Percentiles rank a stretch among this genome's conserved stretches.
Evolutionary conservation across 148 eudicot genomes (phyloP).

Genomic region (Amaranthus cruentus): DNA sequence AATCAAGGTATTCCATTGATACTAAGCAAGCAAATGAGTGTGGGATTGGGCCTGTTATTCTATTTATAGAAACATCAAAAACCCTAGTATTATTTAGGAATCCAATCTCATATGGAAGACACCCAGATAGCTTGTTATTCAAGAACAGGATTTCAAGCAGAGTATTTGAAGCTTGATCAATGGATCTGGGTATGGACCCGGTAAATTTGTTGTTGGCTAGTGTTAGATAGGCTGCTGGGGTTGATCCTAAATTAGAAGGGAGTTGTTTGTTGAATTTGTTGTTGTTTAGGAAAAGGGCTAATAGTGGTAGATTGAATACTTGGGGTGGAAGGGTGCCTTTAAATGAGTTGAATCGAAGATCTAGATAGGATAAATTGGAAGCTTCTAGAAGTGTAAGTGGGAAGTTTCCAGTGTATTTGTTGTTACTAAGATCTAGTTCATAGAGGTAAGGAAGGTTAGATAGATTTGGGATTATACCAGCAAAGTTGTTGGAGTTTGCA

Average conservation of each 20-base stretch:
- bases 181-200: constrained; percentile 38
- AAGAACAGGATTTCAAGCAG: constrained; percentile 36
- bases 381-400: constrained; percentile 29
- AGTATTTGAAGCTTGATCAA: constrained; percentile 20
- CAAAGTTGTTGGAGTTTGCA: constrained; percentile 36
- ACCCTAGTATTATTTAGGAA: constrained; percentile 25
- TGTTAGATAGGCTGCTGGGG: constrained; percentile 33
- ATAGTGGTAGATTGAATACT: constrained; percentile 26
- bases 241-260: constrained; percentile 32
- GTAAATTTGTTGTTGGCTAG: constrained; percentile 41
- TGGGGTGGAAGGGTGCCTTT: constrained; percentile 34
- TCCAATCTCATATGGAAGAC: constrained; percentile 49
- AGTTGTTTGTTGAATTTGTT: constrained; percentile 28
- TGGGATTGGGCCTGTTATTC: constrained; percentile 45
- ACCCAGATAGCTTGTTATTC: constrained; percentile 38
- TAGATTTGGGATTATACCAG: constrained; percentile 23
- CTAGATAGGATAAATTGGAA: constrained; percentile 29
- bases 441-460: constrained; percentile 20
- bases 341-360: constrained; percentile 37
- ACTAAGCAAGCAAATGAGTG: constrained; percentile 39
- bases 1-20: constrained; percentile 22
- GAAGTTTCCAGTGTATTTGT: constrained; percentile 28
- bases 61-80: constrained; percentile 36
- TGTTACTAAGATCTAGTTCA: constrained; percentile 55
- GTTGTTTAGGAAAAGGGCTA: constrained; percentile 49